Evolutionary conservation across 306 rosid species (phyloP), one percentile per base, ranked within the genome.

Genomic region (Bauhinia variegata): DNA sequence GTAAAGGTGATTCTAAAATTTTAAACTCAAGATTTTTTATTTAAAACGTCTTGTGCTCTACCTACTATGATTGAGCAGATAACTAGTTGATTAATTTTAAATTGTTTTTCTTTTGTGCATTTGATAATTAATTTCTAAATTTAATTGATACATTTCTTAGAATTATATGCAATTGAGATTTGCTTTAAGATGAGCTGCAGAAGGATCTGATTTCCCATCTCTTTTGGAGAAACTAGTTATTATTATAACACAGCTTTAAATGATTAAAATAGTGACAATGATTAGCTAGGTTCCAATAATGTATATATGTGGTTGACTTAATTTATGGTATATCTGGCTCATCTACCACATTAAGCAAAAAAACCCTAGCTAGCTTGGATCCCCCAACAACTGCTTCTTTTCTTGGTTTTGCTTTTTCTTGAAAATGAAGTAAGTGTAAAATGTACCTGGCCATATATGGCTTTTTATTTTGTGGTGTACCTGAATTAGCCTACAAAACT

Each of bases 361-460:
- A 59, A 65, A 34, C 16, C 59, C 8, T 7, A 39, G 63, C 68
- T 73, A 78, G 79, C 79, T n/a, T 72, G 34, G 82, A 53, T 60
- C 62, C 71, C 75, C 46, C 17, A 49, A 46, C 63, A 61, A 60
- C 67, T 43, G 18, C 66, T 72, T 72, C 66, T 72, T 72, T 72
- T 30, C 34, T 52, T 72, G 15, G 58, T 58, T 65, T 71, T 78
- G 70, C 78, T 78, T 68, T 73, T 48, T 23, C 75, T 72, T 78
- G 4, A 73, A 62, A 39, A 8, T 23, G 55, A 79, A 73, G 83
- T n/a, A 79, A 73, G 32, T 67, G 75, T 54, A 37, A 75, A 5
- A 4, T 63, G 68, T 73, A 78, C 75, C 79, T 73, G 82, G 71
- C 75, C 75, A 71, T 72, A 72, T 67, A 72, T 54, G 70, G 14